Conservation (phyloP, 257 asterid species). For the Cruciata laevipes region DNA sequence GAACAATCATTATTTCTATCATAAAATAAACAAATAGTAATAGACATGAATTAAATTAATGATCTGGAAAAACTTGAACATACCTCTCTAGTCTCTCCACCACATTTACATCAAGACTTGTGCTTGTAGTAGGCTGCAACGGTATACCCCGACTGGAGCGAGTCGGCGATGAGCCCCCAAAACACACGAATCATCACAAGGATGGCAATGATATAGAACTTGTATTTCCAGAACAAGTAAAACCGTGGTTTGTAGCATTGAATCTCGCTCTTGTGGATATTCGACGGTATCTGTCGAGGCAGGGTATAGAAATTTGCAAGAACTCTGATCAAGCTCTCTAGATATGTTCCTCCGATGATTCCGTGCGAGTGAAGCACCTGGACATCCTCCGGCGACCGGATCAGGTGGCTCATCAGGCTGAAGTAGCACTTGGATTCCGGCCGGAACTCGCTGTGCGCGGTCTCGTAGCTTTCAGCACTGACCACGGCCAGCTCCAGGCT, state of each 20-base stretch:
- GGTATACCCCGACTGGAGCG: no score
- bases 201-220: no score
- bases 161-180: no score
- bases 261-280: background rate
- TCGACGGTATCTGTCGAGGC: background rate
- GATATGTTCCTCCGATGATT: background rate
- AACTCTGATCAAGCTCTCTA: background rate
- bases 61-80: no score
- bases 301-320: background rate
- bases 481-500: background rate
- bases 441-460: background rate
- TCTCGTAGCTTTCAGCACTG: background rate
- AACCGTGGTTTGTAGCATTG: background rate
- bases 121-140: no score
- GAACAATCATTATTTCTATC: no score
- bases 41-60: no score
- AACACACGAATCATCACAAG: no score
- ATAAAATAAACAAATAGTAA: no score
- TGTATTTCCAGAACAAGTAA: background rate
- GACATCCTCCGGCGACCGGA: background rate
- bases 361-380: background rate
- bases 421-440: background rate
- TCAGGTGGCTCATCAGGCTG: background rate
- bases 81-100: no score
- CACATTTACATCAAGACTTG: no score